Evolutionary conservation across 805 yeast genomes (phyloP).

Genomic region (Saturnispora besseyi): DNA sequence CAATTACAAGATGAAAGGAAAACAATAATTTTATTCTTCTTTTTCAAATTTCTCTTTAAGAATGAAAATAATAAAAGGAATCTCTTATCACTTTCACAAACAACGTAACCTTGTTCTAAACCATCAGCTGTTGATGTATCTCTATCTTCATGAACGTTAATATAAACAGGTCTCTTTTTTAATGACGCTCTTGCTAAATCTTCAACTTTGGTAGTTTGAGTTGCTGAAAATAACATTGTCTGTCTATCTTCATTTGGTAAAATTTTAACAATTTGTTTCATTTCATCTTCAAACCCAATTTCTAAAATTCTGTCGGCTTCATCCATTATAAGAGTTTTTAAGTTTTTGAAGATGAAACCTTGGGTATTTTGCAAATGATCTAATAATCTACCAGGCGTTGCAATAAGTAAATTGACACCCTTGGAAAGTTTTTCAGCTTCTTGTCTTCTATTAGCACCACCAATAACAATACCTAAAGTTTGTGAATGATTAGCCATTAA

Average conservation of each 20-base stretch:
- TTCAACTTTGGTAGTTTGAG: constrained; percentile 97
- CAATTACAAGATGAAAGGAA: constrained; percentile 94
- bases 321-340: constrained; percentile 89
- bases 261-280: constrained; percentile 92
- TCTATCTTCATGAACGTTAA: constrained; percentile 80
- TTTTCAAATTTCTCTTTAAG: constrained; percentile 84
- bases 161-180: constrained; percentile 87
- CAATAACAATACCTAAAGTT: constrained; percentile 93
- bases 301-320: constrained; percentile 98
- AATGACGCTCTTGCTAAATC: constrained; percentile 95
- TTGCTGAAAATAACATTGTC: constrained; percentile 96
- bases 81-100: constrained; percentile 92
- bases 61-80: constrained; percentile 85
- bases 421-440: constrained; percentile 91
- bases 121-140: constrained; percentile 92
- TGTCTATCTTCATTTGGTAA: constrained; percentile 91
- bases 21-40: constrained; percentile 89
- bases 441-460: constrained; percentile 96
- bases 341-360: constrained; percentile 89
- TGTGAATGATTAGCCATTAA: constrained; percentile 84
- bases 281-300: constrained; percentile 97
- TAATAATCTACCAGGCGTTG: constrained; percentile 94
- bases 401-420: constrained; percentile 90
- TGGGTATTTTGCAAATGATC: constrained; percentile 95
- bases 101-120: constrained; percentile 96